Percentiles rank a stretch among this genome's conserved stretches.
Conservation (phyloP, 495 filamentous ascomycete species). For the Neurospora sp. region DNA sequence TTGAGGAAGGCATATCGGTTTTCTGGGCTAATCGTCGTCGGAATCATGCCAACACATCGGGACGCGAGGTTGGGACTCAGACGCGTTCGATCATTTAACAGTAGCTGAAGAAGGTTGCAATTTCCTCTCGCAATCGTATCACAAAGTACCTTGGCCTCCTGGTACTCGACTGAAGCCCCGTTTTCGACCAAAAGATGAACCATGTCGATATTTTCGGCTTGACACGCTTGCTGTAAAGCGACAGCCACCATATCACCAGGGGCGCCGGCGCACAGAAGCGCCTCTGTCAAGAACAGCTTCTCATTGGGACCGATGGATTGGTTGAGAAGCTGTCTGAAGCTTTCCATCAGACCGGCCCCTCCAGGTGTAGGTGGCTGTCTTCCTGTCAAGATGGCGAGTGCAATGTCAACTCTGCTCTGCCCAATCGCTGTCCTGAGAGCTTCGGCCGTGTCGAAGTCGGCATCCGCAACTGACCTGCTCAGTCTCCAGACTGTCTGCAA, state of each 20-base stretch:
- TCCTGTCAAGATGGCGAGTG: conserved; percentile 35
- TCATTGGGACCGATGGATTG: conserved; percentile 31
- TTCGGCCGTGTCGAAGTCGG: conserved; percentile 31
- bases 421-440: conserved; percentile 34
- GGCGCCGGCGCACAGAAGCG: conserved; percentile 37
- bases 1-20: conserved; percentile 29
- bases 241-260: conserved; percentile 28
- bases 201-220: conserved; percentile 34
- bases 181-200: conserved; percentile 32
- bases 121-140: conserved; percentile 28
- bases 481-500: conserved; percentile 34
- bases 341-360: conserved; percentile 27
- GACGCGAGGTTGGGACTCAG: conserved; percentile 32
- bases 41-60: conserved; percentile 31
- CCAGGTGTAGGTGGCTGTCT: conserved; percentile 25
- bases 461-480: conserved; percentile 34
- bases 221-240: conserved; percentile 29
- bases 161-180: conserved; percentile 36
- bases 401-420: conserved; percentile 32
- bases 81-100: conserved; percentile 24
- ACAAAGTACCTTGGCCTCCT: conserved; percentile 28
- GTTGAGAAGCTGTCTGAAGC: conserved; percentile 28
- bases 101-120: conserved; percentile 27
- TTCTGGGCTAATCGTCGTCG: conserved; percentile 30
- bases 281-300: conserved; percentile 33